These are phyloP conservation scores for Metarhizium anisopliae DNA, from an alignment of 2,329 filamentous ascomycete genomes.

Conservation along the genomic window DNA sequence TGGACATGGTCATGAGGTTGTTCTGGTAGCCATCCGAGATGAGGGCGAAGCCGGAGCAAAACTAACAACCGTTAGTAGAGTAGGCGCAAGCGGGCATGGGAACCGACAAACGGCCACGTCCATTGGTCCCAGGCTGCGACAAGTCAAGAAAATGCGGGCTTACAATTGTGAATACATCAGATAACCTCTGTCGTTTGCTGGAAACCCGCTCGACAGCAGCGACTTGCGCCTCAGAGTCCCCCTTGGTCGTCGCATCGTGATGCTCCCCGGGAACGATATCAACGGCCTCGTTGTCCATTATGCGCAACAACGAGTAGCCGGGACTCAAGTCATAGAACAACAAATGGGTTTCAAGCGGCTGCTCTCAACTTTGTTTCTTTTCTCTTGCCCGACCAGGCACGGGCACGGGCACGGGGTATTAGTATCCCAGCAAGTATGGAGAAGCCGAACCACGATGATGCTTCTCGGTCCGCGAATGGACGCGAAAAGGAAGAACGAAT, in stretches of 20 bases:
- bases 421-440: too few species aligned
- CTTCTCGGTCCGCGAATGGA: too few species aligned
- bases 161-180: constrained; percentile 19
- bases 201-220: not conserved
- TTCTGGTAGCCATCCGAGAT: constrained; percentile 28
- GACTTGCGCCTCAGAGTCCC: not conserved
- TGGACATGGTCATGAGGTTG: constrained; percentile 26
- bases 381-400: too few species aligned
- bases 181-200: constrained; percentile 12
- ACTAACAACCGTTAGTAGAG: constrained; percentile 3
- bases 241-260: not conserved
- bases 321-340: too few species aligned
- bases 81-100: too few species aligned
- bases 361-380: too few species aligned
- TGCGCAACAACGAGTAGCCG: not conserved
- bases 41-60: constrained; percentile 23
- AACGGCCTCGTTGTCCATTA: not conserved
- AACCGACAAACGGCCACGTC: too few species aligned
- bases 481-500: too few species aligned
- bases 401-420: too few species aligned
- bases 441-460: too few species aligned
- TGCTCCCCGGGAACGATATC: not conserved
- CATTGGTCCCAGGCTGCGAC: not conserved
- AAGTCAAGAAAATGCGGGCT: not conserved
- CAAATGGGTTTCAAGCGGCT: not conserved